Conservation (phyloP, 1,284 basidiomycete genomes). For the Bondarzewia mesenterica region DNA sequence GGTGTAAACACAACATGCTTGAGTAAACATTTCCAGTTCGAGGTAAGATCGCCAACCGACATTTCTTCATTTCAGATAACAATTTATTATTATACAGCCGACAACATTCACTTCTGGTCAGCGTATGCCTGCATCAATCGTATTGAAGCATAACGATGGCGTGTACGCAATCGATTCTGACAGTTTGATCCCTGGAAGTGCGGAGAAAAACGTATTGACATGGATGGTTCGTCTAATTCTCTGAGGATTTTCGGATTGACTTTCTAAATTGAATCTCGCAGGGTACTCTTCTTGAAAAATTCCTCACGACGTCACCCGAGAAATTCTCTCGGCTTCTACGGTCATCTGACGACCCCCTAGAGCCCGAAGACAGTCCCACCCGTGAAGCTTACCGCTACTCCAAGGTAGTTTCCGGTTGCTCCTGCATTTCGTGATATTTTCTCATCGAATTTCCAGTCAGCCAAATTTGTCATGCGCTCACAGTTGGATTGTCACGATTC, state of each 20-base stretch:
- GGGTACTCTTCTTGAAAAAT: conserved; percentile 88
- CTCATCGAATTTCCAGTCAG: conserved; percentile 38
- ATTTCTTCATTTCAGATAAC: too few relatives aligned
- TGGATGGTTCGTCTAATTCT: conserved; percentile 54
- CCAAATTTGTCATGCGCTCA: conserved; percentile 85
- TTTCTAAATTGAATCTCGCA: conserved; percentile 24
- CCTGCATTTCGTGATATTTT: neutral
- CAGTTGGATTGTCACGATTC: conserved; percentile 87
- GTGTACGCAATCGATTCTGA: conserved; percentile 80
- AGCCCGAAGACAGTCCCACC: conserved; percentile 28
- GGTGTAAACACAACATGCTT: conserved; percentile 51
- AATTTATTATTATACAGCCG: conserved; percentile 30
- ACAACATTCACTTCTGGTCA: conserved; percentile 74
- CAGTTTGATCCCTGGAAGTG: conserved; percentile 32
- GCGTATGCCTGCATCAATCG: conserved; percentile 69
- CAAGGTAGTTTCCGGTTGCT: conserved; percentile 41
- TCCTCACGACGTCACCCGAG: conserved; percentile 61
- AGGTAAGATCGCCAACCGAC: too few relatives aligned
- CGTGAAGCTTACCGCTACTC: conserved; percentile 80
- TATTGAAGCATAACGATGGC: conserved; percentile 58
- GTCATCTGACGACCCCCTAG: conserved; percentile 25
- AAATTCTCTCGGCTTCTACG: conserved; percentile 65
- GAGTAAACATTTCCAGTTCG: conserved; percentile 49
- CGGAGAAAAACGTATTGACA: conserved; percentile 67
- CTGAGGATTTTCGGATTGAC: conserved; percentile 1